These are phyloP conservation scores for Gossypium stocksii DNA, from an alignment of 345 rosid genomes.

Conservation along the genomic window DNA sequence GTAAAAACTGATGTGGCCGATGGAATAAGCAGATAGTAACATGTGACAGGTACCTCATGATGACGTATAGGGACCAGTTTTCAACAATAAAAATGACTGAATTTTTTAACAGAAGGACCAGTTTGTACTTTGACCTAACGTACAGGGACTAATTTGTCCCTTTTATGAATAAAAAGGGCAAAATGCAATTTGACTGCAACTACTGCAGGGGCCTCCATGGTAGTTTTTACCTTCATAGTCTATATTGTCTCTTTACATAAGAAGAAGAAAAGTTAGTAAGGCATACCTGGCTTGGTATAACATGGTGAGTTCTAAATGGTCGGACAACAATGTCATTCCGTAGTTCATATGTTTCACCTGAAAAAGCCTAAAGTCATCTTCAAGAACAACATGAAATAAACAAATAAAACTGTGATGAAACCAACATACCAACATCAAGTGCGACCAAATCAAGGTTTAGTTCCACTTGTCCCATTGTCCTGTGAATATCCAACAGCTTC, in stretches of 20 bases:
- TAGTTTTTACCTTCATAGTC: not conserved
- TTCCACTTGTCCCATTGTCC: slow-evolving; percentile 83
- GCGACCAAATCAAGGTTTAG: slow-evolving; percentile 71
- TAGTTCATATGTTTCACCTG: slow-evolving; percentile 92
- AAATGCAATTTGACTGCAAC: too few species aligned
- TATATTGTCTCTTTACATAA: not conserved
- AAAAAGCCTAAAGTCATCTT: slow-evolving; percentile 19
- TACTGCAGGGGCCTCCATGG: too few species aligned
- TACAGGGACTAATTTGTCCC: too few species aligned
- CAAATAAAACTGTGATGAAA: slow-evolving; percentile 13
- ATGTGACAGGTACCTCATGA: too few species aligned
- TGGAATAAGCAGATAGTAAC: too few species aligned
- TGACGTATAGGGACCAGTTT: too few species aligned
- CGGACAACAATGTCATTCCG: slow-evolving; percentile 77
- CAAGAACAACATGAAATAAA: not conserved
- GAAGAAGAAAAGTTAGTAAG: not conserved
- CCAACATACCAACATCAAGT: slow-evolving; percentile 60
- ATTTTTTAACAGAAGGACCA: too few species aligned
- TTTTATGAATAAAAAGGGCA: too few species aligned
- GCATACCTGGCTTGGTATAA: slow-evolving; percentile 85
- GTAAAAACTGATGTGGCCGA: too few species aligned
- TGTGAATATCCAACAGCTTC: slow-evolving; percentile 72
- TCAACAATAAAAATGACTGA: too few species aligned
- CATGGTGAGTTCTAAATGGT: slow-evolving; percentile 85
- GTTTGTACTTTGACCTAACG: too few species aligned